Conservation (phyloP, 75 land plant genomes). For the Isoetes taiwanensis region DNA sequence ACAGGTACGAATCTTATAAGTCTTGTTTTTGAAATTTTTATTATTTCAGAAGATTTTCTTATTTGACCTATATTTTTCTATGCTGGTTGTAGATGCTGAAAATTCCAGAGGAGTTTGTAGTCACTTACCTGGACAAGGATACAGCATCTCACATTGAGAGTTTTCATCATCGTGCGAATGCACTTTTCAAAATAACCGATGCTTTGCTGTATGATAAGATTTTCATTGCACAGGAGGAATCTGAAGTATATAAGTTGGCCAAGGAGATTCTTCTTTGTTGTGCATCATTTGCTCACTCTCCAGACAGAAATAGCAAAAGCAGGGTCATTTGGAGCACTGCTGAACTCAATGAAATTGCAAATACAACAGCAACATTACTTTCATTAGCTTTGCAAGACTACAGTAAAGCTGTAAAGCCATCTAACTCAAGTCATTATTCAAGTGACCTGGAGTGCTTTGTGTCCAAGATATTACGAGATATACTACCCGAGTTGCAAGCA, state of each 20-base stretch:
- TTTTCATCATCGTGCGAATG: constrained; percentile 3
- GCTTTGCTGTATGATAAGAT: constrained; percentile 5
- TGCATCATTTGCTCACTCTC: constrained; percentile 37
- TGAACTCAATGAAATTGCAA: constrained; percentile 20
- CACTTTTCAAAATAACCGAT: neutral
- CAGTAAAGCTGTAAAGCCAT: constrained; percentile 2
- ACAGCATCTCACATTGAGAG: constrained; percentile 1
- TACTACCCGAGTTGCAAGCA: constrained; percentile 34
- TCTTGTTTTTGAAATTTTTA: too few species aligned
- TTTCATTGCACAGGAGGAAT: constrained; percentile 9
- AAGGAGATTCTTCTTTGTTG: constrained; percentile 18
- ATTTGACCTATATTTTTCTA: constrained; percentile 6
- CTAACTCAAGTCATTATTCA: neutral
- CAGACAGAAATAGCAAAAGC: constrained; percentile 12
- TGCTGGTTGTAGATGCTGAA: constrained; percentile 12
- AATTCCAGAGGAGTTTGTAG: constrained; percentile 14
- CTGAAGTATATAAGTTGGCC: neutral
- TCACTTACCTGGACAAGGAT: neutral
- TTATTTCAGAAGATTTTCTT: too few species aligned
- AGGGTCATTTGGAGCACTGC: constrained; percentile 27
- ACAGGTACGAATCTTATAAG: too few species aligned
- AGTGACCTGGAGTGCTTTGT: constrained; percentile 19
- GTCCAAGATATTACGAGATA: constrained; percentile 26
- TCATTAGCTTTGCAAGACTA: constrained; percentile 2
- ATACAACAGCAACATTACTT: constrained; percentile 10